A percentile compares a stretch with the other conserved stretches of the same genome.
phyloP scores from a whole-genome alignment of 345 rosid species.

The Pistacia atlantica region DNA sequence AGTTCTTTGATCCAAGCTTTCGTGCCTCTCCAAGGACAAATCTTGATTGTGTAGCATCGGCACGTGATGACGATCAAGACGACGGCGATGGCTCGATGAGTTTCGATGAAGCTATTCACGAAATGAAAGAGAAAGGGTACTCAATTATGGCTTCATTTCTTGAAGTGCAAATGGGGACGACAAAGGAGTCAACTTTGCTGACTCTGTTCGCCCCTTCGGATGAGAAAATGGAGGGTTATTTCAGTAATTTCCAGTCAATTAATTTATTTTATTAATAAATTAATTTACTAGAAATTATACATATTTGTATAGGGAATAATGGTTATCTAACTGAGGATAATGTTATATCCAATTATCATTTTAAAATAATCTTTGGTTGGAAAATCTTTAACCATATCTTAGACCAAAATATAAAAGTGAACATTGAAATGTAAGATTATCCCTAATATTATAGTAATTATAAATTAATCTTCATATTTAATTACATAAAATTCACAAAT shows the following conservation, averaged over 20 bases:
- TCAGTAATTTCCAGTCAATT: constrained; percentile 10
- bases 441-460: too few species aligned
- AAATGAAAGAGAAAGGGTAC: constrained; percentile 26
- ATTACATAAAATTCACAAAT: too few species aligned
- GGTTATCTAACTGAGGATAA: too few species aligned
- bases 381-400: too few species aligned
- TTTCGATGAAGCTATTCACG: constrained; percentile 22
- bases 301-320: too few species aligned
- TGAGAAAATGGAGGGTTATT: neutral
- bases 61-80: neutral
- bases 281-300: too few species aligned
- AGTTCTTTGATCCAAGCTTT: constrained; percentile 24
- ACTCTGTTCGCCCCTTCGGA: constrained; percentile 26
- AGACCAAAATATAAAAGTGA: too few species aligned
- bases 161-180: constrained; percentile 30
- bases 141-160: constrained; percentile 39
- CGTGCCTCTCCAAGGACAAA: neutral
- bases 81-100: neutral
- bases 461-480: too few species aligned
- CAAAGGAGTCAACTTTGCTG: constrained; percentile 7
- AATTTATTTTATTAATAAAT: too few species aligned
- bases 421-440: too few species aligned
- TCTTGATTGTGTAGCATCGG: constrained; percentile 3
- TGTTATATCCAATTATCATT: too few species aligned
- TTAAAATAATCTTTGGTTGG: too few species aligned